Conservation (phyloP, 306 rosid species). For the Begonia masoniana region DNA sequence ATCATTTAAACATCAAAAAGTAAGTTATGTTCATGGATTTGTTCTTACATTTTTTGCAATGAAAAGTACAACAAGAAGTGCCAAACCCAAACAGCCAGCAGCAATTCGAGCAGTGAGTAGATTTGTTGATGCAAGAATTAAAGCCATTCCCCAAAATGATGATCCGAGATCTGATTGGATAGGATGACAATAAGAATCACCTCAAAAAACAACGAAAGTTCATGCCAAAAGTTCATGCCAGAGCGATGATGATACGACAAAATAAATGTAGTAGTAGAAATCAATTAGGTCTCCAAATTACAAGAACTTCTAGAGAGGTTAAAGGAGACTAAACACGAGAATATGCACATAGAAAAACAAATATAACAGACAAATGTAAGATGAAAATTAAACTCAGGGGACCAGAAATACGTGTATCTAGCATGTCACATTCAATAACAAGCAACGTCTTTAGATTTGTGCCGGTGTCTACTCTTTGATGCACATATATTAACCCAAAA, state of each 20-base stretch:
- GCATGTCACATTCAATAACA: too few relatives aligned
- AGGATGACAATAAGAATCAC: conserved; percentile 13
- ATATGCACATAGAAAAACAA: too few relatives aligned
- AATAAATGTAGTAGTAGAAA: neutral
- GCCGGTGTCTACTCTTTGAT: too few relatives aligned
- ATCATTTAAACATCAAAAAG: neutral
- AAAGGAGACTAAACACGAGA: too few relatives aligned
- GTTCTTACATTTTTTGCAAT: conserved; percentile 85
- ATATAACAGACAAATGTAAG: too few relatives aligned
- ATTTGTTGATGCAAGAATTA: conserved; percentile 87
- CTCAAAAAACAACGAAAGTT: neutral
- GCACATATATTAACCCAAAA: too few relatives aligned
- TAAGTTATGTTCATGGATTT: conserved; percentile 2
- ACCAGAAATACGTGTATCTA: too few relatives aligned
- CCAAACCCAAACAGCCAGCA: conserved; percentile 71
- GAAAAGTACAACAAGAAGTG: conserved; percentile 74
- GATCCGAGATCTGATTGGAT: conserved; percentile 74
- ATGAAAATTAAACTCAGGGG: too few relatives aligned
- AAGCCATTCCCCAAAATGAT: conserved; percentile 95
- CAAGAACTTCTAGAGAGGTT: too few relatives aligned
- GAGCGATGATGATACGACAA: neutral
- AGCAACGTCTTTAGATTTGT: too few relatives aligned
- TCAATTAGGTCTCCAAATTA: too few relatives aligned
- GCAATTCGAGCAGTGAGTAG: conserved; percentile 76
- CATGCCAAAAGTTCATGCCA: neutral